A percentile compares a stretch with the other conserved stretches of the same genome.
Conservation (phyloP, 768 basidiomycete genomes). For the Sporobolomyces roseus region DNA sequence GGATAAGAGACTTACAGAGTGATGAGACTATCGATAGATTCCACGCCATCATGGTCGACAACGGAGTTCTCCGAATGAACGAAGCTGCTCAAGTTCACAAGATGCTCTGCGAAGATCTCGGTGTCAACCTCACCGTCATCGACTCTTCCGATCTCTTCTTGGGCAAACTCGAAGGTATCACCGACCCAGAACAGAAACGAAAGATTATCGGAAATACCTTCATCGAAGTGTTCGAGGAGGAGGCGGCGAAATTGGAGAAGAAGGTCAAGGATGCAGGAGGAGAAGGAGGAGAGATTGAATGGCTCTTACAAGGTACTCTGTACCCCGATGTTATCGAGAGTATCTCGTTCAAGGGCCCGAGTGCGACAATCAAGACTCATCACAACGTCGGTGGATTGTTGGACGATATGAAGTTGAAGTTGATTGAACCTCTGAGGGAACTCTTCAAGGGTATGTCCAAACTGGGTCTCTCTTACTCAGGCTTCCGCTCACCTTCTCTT, state of each 20-base stretch:
- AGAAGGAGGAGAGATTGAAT: slow-evolving; percentile 82
- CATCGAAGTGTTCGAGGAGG: slow-evolving; percentile 93
- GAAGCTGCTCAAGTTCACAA: slow-evolving; percentile 85
- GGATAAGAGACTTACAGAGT: too few relatives aligned
- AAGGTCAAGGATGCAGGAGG: slow-evolving; percentile 43
- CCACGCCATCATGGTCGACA: slow-evolving; percentile 99
- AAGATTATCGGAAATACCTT: slow-evolving; percentile 99
- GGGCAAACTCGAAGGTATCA: slow-evolving; percentile 76
- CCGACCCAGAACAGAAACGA: slow-evolving; percentile 94
- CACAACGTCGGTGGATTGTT: slow-evolving; percentile 96
- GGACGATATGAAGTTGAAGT: slow-evolving; percentile 96
- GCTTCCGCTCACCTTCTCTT: background rate
- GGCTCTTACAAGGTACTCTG: slow-evolving; percentile 93
- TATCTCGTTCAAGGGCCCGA: slow-evolving; percentile 98
- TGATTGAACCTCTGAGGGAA: slow-evolving; percentile 95
- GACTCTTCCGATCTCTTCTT: slow-evolving; percentile 94
- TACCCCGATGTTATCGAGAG: slow-evolving; percentile 99
- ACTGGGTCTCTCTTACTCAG: background rate
- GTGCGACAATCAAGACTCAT: slow-evolving; percentile 98
- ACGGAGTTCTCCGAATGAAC: slow-evolving; percentile 87
- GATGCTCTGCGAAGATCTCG: slow-evolving; percentile 88
- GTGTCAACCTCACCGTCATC: slow-evolving; percentile 91
- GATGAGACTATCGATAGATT: slow-evolving; percentile 59
- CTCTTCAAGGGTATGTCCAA: slow-evolving; percentile 84
- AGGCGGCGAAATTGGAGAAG: slow-evolving; percentile 69